Percentiles rank a stretch among this genome's conserved stretches.
Evolutionary conservation across 352 stramenopile species (phyloP).

Genomic region (Albugo candida): DNA sequence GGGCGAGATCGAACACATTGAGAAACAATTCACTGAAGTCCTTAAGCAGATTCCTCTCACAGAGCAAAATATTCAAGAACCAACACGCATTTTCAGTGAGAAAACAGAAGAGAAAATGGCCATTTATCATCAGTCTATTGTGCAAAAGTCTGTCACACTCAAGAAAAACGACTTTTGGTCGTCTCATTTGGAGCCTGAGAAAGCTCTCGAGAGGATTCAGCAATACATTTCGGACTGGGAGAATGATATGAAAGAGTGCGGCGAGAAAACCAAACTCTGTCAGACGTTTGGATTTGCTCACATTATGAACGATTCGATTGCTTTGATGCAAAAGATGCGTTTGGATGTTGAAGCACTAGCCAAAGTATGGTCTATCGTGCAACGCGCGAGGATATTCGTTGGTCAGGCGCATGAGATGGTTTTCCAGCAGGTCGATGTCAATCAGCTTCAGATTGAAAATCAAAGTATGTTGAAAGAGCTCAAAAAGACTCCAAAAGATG

Average conservation of each 20-base stretch:
- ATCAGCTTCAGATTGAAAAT: conserved; percentile 87
- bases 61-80: conserved; percentile 52
- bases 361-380: conserved; percentile 62
- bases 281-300: conserved; percentile 89
- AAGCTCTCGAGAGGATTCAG: conserved; percentile 68
- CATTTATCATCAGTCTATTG: conserved; percentile 81
- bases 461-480: conserved; percentile 88
- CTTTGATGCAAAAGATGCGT: conserved; percentile 80
- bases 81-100: conserved; percentile 68
- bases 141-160: conserved; percentile 57
- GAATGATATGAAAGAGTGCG: conserved; percentile 80
- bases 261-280: conserved; percentile 83
- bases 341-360: conserved; percentile 57
- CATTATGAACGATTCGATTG: conserved; percentile 78
- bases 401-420: conserved; percentile 48
- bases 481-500: conserved; percentile 84
- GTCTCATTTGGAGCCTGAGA: conserved; percentile 56
- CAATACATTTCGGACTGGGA: conserved; percentile 65
- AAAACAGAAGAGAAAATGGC: conserved; percentile 89
- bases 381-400: conserved; percentile 56
- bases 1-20: conserved; percentile 63
- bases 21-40: conserved; percentile 61
- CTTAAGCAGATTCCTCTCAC: conserved; percentile 60
- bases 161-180: conserved; percentile 75
- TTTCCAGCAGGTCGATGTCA: conserved; percentile 84